Conservation (phyloP, 2,329 filamentous ascomycete species). For the Aspergillus pseudoglaucus region DNA sequence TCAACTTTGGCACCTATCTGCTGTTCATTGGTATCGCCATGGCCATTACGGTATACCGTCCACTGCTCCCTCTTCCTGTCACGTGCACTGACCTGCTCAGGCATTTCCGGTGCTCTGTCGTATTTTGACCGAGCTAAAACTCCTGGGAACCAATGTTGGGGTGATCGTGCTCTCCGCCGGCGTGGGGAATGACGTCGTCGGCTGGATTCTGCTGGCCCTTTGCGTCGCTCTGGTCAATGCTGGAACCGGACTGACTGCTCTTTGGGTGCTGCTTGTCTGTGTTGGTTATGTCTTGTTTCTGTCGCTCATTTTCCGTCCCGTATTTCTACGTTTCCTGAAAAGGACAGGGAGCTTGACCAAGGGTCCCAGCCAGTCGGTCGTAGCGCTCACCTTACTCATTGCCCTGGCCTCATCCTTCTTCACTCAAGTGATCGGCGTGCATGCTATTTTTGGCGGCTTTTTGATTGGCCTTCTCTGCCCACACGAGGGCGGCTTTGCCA, state of each 20-base stretch:
- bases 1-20: constrained; percentile 57
- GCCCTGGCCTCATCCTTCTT: constrained; percentile 77
- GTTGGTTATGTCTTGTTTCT: constrained; percentile 72
- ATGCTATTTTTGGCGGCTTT: constrained; percentile 92
- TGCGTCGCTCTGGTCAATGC: constrained; percentile 93
- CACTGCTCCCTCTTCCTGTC: no score
- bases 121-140: constrained; percentile 83
- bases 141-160: constrained; percentile 75
- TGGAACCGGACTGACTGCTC: constrained; percentile 68
- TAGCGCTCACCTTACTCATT: constrained; percentile 74
- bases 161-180: constrained; percentile 85
- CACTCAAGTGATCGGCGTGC: constrained; percentile 82
- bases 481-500: constrained; percentile 81
- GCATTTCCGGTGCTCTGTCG: constrained; percentile 86
- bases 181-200: constrained; percentile 84
- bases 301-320: constrained; percentile 63
- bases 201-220: constrained; percentile 87
- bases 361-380: constrained; percentile 77
- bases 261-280: constrained; percentile 74
- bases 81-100: no score
- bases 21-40: constrained; percentile 90
- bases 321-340: constrained; percentile 66
- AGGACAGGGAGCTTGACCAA: constrained; percentile 74
- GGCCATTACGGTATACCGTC: constrained; percentile 60
- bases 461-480: constrained; percentile 84